Evolutionary conservation across 2,329 filamentous ascomycete genomes (phyloP), one percentile per base, ranked within the genome.

Genomic region (Clonostachys rhizophaga): DNA sequence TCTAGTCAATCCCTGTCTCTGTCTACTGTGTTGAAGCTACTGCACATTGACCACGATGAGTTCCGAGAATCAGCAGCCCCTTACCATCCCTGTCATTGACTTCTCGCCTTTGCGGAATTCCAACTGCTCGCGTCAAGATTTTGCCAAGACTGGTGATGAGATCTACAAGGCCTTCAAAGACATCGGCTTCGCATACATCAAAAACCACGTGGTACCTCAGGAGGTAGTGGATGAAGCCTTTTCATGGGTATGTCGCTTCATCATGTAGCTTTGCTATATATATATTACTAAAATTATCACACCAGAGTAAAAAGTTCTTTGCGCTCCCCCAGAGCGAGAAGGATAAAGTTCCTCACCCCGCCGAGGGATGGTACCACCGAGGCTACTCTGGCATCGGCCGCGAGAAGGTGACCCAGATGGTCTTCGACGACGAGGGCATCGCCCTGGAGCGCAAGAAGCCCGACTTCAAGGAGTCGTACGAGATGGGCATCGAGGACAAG

Each of bases 381-480:
- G 64, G 63, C 16, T 66, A 65, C 50, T 63, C 61, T 30, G 57
- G 57, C 40, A 54, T 58, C 40, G 62, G 55, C 45, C 56, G 53
- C 40, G 63, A 64, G 51, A 64, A 63, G 47, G 55, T 62, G 1
- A 56, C 55, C 5, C 64, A 64, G 47, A 58, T 58, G 55, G 49
- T 65, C 5, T 63, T 58, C 30, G 58, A 62, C 39, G 42, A 56
- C 16, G 53, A 53, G 20, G 49, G 50, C 35, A 54, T 57, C 34
- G 50, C 50, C 16, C 44, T 54, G 16, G 46, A 52, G 44, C 55
- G 61, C 43, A 55, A 57, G 47, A 55, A 58, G 11, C 66, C 65
- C 5, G 64, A 69, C 49, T 60, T 63, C 33, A 68, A 69, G 51
- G 67, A 71, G 51, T 66, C 65, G 3, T 66, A 62, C 47, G 67